Conservation (phyloP, 208 protist species). For the Trypanosoma avium region DNA sequence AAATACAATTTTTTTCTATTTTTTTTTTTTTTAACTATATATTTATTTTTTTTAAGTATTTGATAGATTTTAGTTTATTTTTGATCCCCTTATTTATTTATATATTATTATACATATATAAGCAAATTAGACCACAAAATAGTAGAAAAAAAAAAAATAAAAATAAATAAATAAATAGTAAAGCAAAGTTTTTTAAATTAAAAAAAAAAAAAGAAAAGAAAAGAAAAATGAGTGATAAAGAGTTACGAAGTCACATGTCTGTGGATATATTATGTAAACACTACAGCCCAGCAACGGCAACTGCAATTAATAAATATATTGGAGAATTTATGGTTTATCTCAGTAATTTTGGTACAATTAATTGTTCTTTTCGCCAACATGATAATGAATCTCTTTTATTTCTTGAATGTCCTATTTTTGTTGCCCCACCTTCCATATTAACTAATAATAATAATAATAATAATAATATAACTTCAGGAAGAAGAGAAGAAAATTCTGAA, state of each 20-base stretch:
- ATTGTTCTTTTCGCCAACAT: constrained; percentile 1
- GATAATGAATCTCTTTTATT: constrained; percentile 6
- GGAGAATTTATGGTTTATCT: constrained; percentile 23
- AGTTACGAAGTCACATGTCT: background rate
- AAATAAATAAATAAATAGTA: background rate
- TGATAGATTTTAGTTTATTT: background rate
- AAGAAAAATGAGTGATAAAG: constrained; percentile 2
- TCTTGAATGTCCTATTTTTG: constrained; percentile 17
- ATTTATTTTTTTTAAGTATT: background rate
- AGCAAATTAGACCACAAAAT: too few relatives aligned
- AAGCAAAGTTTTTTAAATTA: background rate
- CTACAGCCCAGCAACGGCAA: constrained; percentile 15
- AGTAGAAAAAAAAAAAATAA: background rate
- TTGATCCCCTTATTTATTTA: background rate
- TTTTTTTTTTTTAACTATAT: background rate
- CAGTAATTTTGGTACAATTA: constrained; percentile 22
- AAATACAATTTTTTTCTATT: background rate
- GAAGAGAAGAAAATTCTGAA: background rate
- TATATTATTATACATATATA: too few relatives aligned
- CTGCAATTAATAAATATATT: constrained; percentile 19
- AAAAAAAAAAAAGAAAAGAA: constrained; percentile 1
- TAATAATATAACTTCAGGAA: background rate
- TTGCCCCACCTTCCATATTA: background rate
- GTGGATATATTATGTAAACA: constrained; percentile 4
- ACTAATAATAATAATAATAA: background rate